phyloP scores from a whole-genome alignment of 1,284 basidiomycete species.

The Ustanciosporium gigantosporum region DNA sequence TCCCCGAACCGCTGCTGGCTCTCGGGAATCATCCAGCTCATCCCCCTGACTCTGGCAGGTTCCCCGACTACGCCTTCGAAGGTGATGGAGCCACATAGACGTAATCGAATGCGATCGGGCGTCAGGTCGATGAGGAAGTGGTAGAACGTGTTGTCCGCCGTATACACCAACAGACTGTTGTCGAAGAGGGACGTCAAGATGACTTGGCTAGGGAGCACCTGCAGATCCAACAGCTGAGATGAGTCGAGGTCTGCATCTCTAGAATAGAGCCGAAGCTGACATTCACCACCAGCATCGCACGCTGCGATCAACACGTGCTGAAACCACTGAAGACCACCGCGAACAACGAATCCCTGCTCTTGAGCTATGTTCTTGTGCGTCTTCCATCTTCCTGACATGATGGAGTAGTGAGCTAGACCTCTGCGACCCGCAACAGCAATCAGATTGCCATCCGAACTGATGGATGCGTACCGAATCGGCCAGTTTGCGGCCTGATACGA shows the following conservation, averaged over 20 bases:
- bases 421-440: conserved; percentile 90
- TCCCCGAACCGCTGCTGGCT: conserved; percentile 92
- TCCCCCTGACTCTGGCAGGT: conserved; percentile 80
- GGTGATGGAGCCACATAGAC: conserved; percentile 87
- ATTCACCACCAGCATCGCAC: conserved; percentile 63
- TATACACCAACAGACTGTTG: conserved; percentile 94
- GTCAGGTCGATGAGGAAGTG: conserved; percentile 92
- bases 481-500: conserved; percentile 86
- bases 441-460: conserved; percentile 86
- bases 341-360: conserved; percentile 84
- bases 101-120: conserved; percentile 77
- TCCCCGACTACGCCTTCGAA: conserved; percentile 88
- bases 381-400: conserved; percentile 93
- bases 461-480: conserved; percentile 89
- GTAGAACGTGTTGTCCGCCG: conserved; percentile 88
- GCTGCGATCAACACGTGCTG: conserved; percentile 92
- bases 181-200: conserved; percentile 75
- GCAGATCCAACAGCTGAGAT: conserved; percentile 80
- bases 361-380: conserved; percentile 80
- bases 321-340: conserved; percentile 94
- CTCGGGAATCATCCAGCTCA: conserved; percentile 96
- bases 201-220: conserved; percentile 70
- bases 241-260: conserved; percentile 87
- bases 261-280: conserved; percentile 82
- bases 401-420: conserved; percentile 91